phyloP scores from a whole-genome alignment of 2,329 filamentous ascomycete genomes.

The Colletotrichum sp. region DNA sequence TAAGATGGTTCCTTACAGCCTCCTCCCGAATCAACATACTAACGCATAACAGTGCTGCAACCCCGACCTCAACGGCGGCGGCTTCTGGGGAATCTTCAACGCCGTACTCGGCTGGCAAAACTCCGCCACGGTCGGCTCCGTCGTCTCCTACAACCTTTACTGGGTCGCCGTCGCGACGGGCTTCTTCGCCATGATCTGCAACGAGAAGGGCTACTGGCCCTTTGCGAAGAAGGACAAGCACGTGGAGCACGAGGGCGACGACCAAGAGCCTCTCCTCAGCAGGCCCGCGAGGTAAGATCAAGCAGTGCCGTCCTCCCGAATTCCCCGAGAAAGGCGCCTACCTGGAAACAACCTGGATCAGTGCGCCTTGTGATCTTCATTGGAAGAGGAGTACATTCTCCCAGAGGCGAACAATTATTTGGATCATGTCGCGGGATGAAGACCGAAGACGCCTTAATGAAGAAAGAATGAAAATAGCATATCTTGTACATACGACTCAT shows the following conservation, averaged over 20 bases:
- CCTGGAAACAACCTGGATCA: not conserved
- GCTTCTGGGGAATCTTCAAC: slow-evolving; percentile 77
- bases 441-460: slow-evolving; percentile 1
- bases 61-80: slow-evolving; percentile 66
- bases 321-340: not conserved
- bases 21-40: slow-evolving; percentile 33
- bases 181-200: slow-evolving; percentile 20
- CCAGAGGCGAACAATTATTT: not conserved
- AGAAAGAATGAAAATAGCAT: not conserved
- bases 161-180: slow-evolving; percentile 21
- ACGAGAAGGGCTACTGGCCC: slow-evolving; percentile 19
- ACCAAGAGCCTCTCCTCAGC: slow-evolving; percentile 23
- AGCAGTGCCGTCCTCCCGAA: not conserved
- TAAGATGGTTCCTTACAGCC: slow-evolving; percentile 38
- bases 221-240: not conserved
- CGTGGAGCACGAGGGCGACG: not conserved
- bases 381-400: not conserved
- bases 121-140: slow-evolving; percentile 23
- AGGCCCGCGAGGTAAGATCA: slow-evolving; percentile 21
- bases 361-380: not conserved
- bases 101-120: slow-evolving; percentile 66
- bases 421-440: not conserved
- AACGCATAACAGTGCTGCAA: slow-evolving; percentile 61
- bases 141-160: slow-evolving; percentile 24
- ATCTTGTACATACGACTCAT: slow-evolving; percentile 5